Conservation (phyloP, 352 stramenopile species). For the Pythium volutum region DNA sequence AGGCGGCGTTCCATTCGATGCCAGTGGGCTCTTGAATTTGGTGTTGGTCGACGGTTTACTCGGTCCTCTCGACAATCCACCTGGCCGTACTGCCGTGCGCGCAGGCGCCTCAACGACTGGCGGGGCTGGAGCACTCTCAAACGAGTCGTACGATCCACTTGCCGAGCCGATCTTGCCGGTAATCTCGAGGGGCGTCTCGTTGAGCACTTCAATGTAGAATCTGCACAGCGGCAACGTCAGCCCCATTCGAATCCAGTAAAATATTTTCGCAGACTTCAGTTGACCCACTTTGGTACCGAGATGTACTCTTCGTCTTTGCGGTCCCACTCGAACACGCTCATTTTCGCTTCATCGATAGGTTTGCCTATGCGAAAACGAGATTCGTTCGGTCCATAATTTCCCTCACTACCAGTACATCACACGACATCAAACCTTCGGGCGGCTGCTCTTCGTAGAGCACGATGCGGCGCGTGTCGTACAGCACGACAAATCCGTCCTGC, state of each 20-base stretch:
- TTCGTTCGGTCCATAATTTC: not conserved
- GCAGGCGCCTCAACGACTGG: slow-evolving; percentile 16
- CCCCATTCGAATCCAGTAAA: not conserved
- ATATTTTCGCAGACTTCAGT: not conserved
- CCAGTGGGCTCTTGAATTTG: slow-evolving; percentile 27
- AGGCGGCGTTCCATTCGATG: not conserved
- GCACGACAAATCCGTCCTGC: slow-evolving; percentile 70
- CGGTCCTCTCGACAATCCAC: slow-evolving; percentile 15
- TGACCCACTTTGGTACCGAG: slow-evolving; percentile 43
- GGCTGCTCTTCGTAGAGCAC: slow-evolving; percentile 59
- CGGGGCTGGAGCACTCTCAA: not conserved
- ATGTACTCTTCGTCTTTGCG: slow-evolving; percentile 62
- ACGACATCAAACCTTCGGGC: slow-evolving; percentile 25
- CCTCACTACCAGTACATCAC: not conserved
- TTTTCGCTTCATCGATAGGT: slow-evolving; percentile 55
- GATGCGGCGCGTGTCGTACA: slow-evolving; percentile 49
- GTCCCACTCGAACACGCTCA: slow-evolving; percentile 52
- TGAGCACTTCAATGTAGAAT: slow-evolving; percentile 72
- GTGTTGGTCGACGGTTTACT: slow-evolving; percentile 6
- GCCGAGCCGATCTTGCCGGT: not conserved
- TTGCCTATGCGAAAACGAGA: slow-evolving; percentile 28
- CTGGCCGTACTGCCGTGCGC: slow-evolving; percentile 4
- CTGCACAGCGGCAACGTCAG: slow-evolving; percentile 23
- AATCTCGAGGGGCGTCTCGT: slow-evolving; percentile 44
- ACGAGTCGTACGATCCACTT: not conserved